Evolutionary conservation across 2,329 filamentous ascomycete genomes (phyloP).

Genomic region (Huntiella bhutanensis): DNA sequence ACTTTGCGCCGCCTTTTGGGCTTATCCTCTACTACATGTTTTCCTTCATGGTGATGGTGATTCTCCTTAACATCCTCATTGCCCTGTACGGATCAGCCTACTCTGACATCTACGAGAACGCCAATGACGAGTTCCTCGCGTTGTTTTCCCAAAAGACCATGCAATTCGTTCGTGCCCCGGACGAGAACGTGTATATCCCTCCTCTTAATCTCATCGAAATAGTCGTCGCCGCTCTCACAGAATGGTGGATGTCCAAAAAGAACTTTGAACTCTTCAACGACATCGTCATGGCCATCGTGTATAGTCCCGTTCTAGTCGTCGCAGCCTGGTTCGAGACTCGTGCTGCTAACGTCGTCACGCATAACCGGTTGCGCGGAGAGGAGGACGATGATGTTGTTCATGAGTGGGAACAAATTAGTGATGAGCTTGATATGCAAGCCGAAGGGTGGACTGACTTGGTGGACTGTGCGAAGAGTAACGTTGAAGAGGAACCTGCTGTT

Average conservation of each 20-base stretch:
- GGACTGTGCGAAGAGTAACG: conserved; percentile 54
- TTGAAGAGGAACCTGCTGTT: conserved; percentile 61
- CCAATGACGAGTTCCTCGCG: conserved; percentile 86
- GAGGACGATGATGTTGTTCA: conserved; percentile 76
- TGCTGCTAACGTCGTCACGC: conserved; percentile 44
- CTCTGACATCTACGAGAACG: conserved; percentile 82
- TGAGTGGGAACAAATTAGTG: conserved; percentile 76
- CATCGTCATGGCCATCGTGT: conserved; percentile 67
- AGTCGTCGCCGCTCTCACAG: conserved; percentile 56
- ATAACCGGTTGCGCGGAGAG: conserved; percentile 62
- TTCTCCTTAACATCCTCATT: conserved; percentile 89
- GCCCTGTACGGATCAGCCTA: conserved; percentile 95
- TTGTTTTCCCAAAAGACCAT: conserved; percentile 88
- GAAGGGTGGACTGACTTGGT: conserved; percentile 78
- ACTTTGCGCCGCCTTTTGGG: conserved; percentile 82
- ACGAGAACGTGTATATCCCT: conserved; percentile 95
- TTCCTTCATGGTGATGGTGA: conserved; percentile 86
- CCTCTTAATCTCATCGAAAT: conserved; percentile 91
- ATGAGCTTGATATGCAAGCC: conserved; percentile 57
- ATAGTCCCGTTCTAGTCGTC: conserved; percentile 63
- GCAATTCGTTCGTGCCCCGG: conserved; percentile 88
- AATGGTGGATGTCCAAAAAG: conserved; percentile 79
- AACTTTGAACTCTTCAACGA: conserved; percentile 73
- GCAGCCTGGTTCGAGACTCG: conserved; percentile 55
- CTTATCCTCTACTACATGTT: conserved; percentile 94